A percentile compares a stretch with the other conserved stretches of the same genome.
phyloP scores from a whole-genome alignment of 805 yeast species.

The Candida nemodendra region DNA sequence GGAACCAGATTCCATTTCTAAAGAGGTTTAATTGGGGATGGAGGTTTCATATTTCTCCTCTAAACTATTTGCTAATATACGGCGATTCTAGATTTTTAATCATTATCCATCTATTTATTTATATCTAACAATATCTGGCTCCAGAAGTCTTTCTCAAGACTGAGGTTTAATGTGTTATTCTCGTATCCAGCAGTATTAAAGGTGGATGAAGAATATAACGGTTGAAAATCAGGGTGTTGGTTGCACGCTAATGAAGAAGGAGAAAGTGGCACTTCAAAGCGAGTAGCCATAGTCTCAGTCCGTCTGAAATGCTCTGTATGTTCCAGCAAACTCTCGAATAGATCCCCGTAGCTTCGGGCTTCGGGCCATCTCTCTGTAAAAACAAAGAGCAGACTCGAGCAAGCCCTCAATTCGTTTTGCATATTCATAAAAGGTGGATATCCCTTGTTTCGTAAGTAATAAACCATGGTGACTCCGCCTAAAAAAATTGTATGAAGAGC shows the following conservation, averaged over 20 bases:
- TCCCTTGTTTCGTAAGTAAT: constrained; percentile 24
- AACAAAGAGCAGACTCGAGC: constrained; percentile 27
- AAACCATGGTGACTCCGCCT: constrained; percentile 29
- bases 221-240: no score
- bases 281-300: constrained; percentile 1
- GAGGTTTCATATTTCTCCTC: no score
- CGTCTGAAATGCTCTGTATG: constrained; percentile 14
- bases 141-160: constrained; percentile 22
- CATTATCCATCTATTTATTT: no score
- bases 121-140: constrained; percentile 15
- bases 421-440: constrained; percentile 20
- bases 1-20: constrained; percentile 19
- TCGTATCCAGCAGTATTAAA: no score
- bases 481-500: constrained; percentile 24
- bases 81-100: no score
- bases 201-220: no score
- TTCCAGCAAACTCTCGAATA: constrained; percentile 27
- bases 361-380: constrained; percentile 29
- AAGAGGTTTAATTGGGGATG: constrained; percentile 26
- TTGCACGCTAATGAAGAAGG: no score
- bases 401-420: constrained; percentile 27
- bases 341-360: constrained; percentile 25
- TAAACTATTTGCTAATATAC: no score
- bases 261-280: background rate
- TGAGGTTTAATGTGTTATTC: constrained; percentile 6